Base-by-base conservation (phyloP, 2,329 filamentous ascomycete species). In the Bipolaris zeicola region DNA sequence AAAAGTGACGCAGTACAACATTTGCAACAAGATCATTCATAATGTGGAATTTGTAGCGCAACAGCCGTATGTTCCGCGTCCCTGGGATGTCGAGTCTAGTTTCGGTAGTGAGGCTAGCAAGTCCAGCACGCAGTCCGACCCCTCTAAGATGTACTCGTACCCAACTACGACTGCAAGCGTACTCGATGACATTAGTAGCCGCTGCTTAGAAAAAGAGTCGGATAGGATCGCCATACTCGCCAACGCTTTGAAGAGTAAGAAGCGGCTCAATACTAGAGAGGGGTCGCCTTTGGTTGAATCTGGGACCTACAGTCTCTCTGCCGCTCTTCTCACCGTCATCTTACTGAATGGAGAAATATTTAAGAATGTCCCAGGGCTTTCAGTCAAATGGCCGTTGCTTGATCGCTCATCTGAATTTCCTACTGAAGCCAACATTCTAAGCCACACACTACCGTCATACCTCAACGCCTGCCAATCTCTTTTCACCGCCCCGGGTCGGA, bases 1-100 rank as follows among this genome's bases (percentile, higher is more conserved):
- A 22, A 67, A 63, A 38, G 50, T 52, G 5, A 66, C 63, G 51
- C 63, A 67, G 39, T 68, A 68, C 54, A 65, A 64, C 14, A 62
- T 66, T 18, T 67, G 37, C 37, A 64, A 64, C 42, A 58, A 55
- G 38, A 50, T 24, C 18, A 22, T 37, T 11, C 34, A 53, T 24
- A 47, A 14, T 5, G 5, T 26, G 14, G 16, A 1, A 5, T 20
- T 31, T 16, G n/a, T 13, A 18, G 10, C 31, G n/a, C 11, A 33
- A 31, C 24, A 34, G 5, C 18, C 16, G 16, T 16, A 26, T 20
- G 10, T 24, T 41, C 10, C 18, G 18, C 24, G 11, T 20, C 4
- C n/a, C 2, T 36, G 48, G 44, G 54, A 41, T 5, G 37, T 39
- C 6, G n/a, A 39, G 14, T 3, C 18, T 3, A 11, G 22, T 28